Evolutionary conservation across 257 asterid genomes (phyloP).

Genomic region (Solanum chiquidenum): DNA sequence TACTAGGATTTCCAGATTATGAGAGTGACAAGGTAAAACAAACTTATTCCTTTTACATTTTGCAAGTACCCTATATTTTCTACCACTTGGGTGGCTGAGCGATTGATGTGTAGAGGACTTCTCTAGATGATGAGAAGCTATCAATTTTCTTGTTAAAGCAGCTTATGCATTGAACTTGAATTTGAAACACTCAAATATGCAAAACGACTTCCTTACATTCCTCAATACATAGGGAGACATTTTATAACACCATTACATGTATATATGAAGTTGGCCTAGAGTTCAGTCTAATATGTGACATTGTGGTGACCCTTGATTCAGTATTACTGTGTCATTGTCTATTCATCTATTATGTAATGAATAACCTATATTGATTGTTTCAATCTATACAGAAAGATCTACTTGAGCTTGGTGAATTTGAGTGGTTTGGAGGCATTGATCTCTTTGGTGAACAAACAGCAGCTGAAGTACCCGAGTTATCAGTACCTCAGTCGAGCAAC

Average conservation of each 20-base stretch:
- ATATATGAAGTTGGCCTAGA: not conserved
- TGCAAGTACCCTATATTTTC: not conserved
- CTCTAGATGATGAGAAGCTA: not conserved
- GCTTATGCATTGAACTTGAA: not conserved
- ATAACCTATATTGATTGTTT: not conserved
- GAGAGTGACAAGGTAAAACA: constrained; percentile 51
- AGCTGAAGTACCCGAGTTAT: constrained; percentile 88
- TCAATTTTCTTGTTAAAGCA: not conserved
- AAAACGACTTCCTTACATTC: not conserved
- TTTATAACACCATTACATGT: not conserved
- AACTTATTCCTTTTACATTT: not conserved
- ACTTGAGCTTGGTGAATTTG: constrained; percentile 72
- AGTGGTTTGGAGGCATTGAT: constrained; percentile 63
- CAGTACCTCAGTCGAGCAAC: constrained; percentile 33
- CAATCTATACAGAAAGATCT: constrained; percentile 51
- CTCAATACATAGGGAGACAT: not conserved
- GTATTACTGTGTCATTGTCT: not conserved
- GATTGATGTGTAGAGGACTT: not conserved
- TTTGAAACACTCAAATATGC: not conserved
- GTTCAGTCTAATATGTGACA: not conserved
- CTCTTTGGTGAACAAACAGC: constrained; percentile 63
- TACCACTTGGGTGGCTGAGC: not conserved
- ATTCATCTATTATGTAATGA: not conserved
- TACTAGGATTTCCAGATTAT: constrained; percentile 66
- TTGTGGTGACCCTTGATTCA: not conserved